Percentiles rank a stretch among this genome's conserved stretches.
These are phyloP conservation scores for Metarhizium anisopliae DNA, from an alignment of 2,329 filamentous ascomycete species.

Conservation along the genomic window DNA sequence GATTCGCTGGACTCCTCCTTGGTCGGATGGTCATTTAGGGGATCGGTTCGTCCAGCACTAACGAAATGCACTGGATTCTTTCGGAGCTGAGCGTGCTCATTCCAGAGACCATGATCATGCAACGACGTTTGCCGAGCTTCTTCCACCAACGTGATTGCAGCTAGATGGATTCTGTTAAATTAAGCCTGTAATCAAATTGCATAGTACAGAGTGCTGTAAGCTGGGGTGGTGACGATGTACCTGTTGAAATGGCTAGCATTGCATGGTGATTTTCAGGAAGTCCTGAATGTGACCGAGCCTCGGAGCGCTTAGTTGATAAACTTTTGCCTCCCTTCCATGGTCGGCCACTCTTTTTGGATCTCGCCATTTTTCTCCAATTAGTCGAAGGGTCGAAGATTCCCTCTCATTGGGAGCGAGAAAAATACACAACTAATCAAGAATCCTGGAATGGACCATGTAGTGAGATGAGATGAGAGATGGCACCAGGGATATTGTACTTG, in stretches of 20 bases:
- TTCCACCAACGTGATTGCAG: constrained; percentile 28
- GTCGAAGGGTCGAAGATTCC: not conserved
- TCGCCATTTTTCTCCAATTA: not conserved
- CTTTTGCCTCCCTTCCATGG: not conserved
- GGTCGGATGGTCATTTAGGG: constrained; percentile 25
- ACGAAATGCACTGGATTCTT: constrained; percentile 42
- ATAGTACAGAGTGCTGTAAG: not conserved
- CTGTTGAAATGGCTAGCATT: not conserved
- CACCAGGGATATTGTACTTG: not conserved
- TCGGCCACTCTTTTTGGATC: not conserved
- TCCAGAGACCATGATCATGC: constrained; percentile 33
- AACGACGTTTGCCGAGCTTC: constrained; percentile 40
- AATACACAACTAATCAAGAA: not conserved
- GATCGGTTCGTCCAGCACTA: constrained; percentile 43
- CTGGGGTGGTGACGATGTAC: not conserved
- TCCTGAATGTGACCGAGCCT: not conserved
- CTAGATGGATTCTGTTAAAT: not conserved
- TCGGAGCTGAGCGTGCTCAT: constrained; percentile 32
- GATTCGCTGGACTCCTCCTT: not conserved
- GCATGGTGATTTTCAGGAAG: not conserved
- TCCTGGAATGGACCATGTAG: not conserved
- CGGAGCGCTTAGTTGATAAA: not conserved
- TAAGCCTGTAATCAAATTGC: not conserved
- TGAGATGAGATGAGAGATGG: not conserved
- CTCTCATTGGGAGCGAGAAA: not conserved